A percentile compares a stretch with the other conserved stretches of the same genome.
Evolutionary conservation across 2,329 filamentous ascomycete species (phyloP).

Genomic region (Exophiala calicioides): DNA sequence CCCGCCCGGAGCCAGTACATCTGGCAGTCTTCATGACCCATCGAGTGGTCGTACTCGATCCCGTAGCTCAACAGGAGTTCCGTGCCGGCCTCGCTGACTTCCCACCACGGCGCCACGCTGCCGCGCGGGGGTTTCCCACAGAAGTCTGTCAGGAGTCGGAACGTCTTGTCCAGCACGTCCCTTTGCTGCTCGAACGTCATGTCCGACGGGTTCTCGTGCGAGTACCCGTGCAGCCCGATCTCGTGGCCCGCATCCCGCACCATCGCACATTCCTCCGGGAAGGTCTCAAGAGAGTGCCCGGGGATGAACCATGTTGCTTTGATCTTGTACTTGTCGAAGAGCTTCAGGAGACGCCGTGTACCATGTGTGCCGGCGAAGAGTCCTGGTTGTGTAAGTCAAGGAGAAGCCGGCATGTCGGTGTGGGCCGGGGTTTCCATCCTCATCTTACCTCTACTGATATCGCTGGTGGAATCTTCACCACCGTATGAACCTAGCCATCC

Average conservation of each 20-base stretch:
- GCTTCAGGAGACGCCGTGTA: conserved; percentile 64
- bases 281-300: conserved; percentile 64
- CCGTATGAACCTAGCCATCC: conserved; percentile 76
- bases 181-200: conserved; percentile 76
- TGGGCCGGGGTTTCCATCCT: neutral
- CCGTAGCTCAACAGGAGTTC: conserved; percentile 46
- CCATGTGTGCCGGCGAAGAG: conserved; percentile 70
- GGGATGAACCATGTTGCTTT: conserved; percentile 65
- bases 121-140: conserved; percentile 69
- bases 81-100: conserved; percentile 67
- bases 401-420: no score
- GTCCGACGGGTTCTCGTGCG: conserved; percentile 70
- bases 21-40: conserved; percentile 48
- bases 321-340: conserved; percentile 53
- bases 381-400: conserved; percentile 35
- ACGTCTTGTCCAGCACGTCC: conserved; percentile 76
- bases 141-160: conserved; percentile 71
- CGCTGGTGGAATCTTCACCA: conserved; percentile 69
- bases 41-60: conserved; percentile 52
- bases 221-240: conserved; percentile 68
- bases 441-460: conserved; percentile 65
- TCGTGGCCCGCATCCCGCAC: conserved; percentile 66
- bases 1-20: conserved; percentile 48
- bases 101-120: conserved; percentile 75
- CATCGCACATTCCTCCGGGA: conserved; percentile 64